Conservation (phyloP, 75 land plant genomes). For the Selaginella moellendorffii region DNA sequence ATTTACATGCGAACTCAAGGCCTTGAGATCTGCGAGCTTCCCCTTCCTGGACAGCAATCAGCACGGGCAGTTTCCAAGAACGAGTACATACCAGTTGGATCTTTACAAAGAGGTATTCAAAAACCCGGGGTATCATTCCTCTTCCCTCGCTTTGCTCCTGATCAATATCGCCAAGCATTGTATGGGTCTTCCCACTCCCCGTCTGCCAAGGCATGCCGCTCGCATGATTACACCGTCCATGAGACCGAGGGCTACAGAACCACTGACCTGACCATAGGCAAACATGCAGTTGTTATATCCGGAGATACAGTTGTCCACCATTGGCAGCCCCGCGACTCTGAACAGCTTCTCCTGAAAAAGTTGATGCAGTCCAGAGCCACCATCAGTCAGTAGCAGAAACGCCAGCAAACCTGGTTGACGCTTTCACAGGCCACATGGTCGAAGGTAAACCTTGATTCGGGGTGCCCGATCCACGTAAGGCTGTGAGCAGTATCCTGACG, state of each 20-base stretch:
- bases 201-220: slow-evolving; percentile 33
- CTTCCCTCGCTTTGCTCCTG: slow-evolving; percentile 57
- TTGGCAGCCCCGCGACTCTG: slow-evolving; percentile 89
- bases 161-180: slow-evolving; percentile 83
- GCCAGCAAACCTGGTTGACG: slow-evolving; percentile 52
- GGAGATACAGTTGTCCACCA: slow-evolving; percentile 86
- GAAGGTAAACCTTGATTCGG: slow-evolving; percentile 89
- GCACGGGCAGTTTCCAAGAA: background rate
- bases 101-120: slow-evolving; percentile 75
- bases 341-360: slow-evolving; percentile 68
- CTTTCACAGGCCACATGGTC: slow-evolving; percentile 80
- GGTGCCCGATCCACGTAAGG: slow-evolving; percentile 82
- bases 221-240: background rate
- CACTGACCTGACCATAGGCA: slow-evolving; percentile 89
- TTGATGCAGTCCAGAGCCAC: background rate
- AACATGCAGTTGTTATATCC: slow-evolving; percentile 99
- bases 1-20: slow-evolving; percentile 57
- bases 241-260: background rate
- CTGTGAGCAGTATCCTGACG: slow-evolving; percentile 67
- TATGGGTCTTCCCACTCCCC: slow-evolving; percentile 96
- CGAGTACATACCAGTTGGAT: slow-evolving; percentile 46
- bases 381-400: background rate
- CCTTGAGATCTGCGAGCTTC: slow-evolving; percentile 52
- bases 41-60: slow-evolving; percentile 45
- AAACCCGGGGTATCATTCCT: slow-evolving; percentile 97